Base-by-base conservation (phyloP, 345 rosid genomes). In the Orychophragmus violaceus region DNA sequence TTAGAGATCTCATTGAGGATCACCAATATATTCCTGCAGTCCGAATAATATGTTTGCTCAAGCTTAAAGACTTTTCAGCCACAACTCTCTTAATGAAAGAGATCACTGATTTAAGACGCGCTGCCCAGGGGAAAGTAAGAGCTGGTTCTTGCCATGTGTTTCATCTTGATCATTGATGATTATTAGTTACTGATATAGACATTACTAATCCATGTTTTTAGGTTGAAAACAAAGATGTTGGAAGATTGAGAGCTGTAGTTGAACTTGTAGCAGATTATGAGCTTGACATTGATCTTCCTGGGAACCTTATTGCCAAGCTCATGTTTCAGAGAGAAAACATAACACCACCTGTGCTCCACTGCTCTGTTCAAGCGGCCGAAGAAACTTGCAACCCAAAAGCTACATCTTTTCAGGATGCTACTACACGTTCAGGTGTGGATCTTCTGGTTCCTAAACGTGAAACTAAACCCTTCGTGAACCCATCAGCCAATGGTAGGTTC, bases 211-310 rank as follows among this genome's bases (percentile, higher is more conserved):
- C 11, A 3, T 44, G 66, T 17, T 24, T 45, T 9, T 25, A 62
- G 41, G 66, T 8, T 45, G 25, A 61, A 42, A 45, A 18, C 27
- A 42, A 29, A 5, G 28, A 18, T 44, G 54, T 28, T 28, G 66
- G 39, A 18, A 61, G 27, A 28, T 61, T 61, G 17, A 61, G 27
- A 62, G 54, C 54, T 18, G 18, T 62, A 3, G 28, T 62, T 18
- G 39, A 62, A 19, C 54, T 62, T 12, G 66, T 45, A 52, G 66
- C 37, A 18, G 66, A 45, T 25, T 65, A 52, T 18, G 39, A 37
- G 50, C 60, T 65, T 6, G 69, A 52, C 18, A 65, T 65, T 25
- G 19, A 35, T 65, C 4, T 65, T 25, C 37, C 70, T 37, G 51
- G 39, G 6, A 61, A 39, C 24, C 60, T 65, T 65, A 39, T 53